Base-by-base conservation (phyloP, 768 basidiomycete genomes). In the Pleurotus sapidus region DNA sequence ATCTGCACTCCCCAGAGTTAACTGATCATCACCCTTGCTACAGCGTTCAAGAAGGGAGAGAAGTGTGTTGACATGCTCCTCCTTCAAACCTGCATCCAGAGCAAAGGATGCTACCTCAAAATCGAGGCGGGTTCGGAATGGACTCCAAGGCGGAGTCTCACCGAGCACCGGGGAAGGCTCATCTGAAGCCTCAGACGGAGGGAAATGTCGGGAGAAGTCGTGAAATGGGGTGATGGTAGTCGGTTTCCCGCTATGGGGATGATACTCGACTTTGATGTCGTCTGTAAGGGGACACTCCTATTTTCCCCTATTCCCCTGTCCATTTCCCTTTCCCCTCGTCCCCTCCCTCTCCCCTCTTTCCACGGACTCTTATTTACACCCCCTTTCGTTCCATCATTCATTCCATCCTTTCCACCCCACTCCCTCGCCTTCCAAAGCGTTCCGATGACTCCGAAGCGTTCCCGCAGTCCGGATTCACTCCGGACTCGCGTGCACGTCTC, bases 61-160 rank as follows among this genome's bases (percentile, higher is more conserved):
- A 3, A 70, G 38, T 9, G 4, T 27, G 43, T 67, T 57, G 0
- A 62, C 61, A 56, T 66, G 57, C 2, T 30, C 25, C 24, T 60
- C 18, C 27, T 59, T 70, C 14, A 70, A 58, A 7, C 57, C 49
- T 20, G 60, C 63, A 18, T 68, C 58, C 0, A 67, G 60, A 2
- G 63, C 59, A 27, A 71, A 47, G 53, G 70, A 61, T 0, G 67
- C 62, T 47, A 72, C 59, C 42, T 70, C 65, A 46, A 70, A 71
- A 57, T 73, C 66, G 12, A 64, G 38, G 1, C 56, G 48, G 11
- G 62, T 60, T 11, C 24, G 57, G 48, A 70, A 72, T 27, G 68
- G 70, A 12, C 40, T 8, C 67, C 68, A 73, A 0, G 68, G 71
- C 34, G 12, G 15, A 20, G 60, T 30, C 5, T 34, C 20, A n/a